phyloP scores from a whole-genome alignment of 257 asterid species.

The Solanum megistacrolobum region DNA sequence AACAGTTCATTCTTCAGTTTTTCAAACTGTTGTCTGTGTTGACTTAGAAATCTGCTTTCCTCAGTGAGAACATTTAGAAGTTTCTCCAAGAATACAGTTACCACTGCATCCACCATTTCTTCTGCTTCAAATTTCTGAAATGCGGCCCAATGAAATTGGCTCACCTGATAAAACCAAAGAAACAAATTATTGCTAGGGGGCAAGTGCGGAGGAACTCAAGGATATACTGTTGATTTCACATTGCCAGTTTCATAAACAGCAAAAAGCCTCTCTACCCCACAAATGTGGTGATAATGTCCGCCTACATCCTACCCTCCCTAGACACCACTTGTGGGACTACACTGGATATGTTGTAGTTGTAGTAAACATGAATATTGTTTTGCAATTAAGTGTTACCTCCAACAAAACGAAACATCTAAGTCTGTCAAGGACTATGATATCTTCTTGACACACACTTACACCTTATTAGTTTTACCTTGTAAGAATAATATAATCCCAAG shows the following conservation, averaged over 20 bases:
- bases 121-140: neutral
- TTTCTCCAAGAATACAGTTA: slow-evolving; percentile 19
- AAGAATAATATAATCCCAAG: neutral
- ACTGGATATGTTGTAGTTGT: neutral
- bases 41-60: slow-evolving; percentile 17
- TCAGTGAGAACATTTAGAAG: slow-evolving; percentile 12
- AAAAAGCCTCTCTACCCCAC: neutral
- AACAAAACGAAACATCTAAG: neutral
- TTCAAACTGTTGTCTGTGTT: slow-evolving; percentile 9
- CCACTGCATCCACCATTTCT: slow-evolving; percentile 28
- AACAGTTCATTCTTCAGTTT: slow-evolving; percentile 12
- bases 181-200: neutral
- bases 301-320: neutral
- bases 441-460: neutral
- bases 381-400: neutral
- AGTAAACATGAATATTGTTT: neutral
- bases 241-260: neutral
- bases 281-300: neutral
- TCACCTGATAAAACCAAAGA: neutral
- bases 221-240: neutral
- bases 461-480: neutral
- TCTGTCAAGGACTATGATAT: neutral
- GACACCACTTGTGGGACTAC: neutral
- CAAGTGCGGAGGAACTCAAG: neutral
- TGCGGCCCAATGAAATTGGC: neutral